phyloP scores from a whole-genome alignment of 2,329 filamentous ascomycete genomes.

The Ramularia endophylla region DNA sequence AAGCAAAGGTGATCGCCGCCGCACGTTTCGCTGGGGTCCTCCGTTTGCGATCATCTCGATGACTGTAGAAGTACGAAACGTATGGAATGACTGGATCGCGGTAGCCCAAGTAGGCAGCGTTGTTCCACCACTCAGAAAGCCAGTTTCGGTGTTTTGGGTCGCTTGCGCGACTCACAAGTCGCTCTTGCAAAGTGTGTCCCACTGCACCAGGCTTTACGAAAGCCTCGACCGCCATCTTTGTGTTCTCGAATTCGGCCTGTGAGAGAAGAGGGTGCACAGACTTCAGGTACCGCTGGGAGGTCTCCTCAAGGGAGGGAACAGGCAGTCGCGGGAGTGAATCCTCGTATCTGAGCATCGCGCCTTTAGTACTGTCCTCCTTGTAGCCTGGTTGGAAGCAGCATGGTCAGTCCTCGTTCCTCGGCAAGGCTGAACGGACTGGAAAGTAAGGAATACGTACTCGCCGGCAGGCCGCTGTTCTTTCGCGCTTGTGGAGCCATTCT shows the following conservation, averaged over 20 bases:
- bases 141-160: slow-evolving; percentile 84
- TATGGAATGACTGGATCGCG: slow-evolving; percentile 95
- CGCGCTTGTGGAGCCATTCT: slow-evolving; percentile 31
- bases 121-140: slow-evolving; percentile 98
- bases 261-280: slow-evolving; percentile 69
- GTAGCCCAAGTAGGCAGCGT: slow-evolving; percentile 85
- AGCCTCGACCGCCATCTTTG: slow-evolving; percentile 76
- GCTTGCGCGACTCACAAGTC: slow-evolving; percentile 71
- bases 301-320: slow-evolving; percentile 77
- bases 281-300: slow-evolving; percentile 72
- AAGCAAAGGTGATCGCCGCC: slow-evolving; percentile 78
- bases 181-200: slow-evolving; percentile 80
- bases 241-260: slow-evolving; percentile 60
- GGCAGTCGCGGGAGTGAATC: slow-evolving; percentile 76
- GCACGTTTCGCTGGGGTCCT: slow-evolving; percentile 88
- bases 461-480: slow-evolving; percentile 43
- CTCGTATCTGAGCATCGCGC: slow-evolving; percentile 76
- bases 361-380: slow-evolving; percentile 71
- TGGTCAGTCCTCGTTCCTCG: neutral
- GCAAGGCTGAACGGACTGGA: neutral
- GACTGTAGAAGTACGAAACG: slow-evolving; percentile 99
- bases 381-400: slow-evolving; percentile 53
- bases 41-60: slow-evolving; percentile 84
- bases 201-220: slow-evolving; percentile 83
- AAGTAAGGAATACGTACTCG: slow-evolving; percentile 32